phyloP scores from a whole-genome alignment of 2,329 filamentous ascomycete species.

The Fusarium sp. region DNA sequence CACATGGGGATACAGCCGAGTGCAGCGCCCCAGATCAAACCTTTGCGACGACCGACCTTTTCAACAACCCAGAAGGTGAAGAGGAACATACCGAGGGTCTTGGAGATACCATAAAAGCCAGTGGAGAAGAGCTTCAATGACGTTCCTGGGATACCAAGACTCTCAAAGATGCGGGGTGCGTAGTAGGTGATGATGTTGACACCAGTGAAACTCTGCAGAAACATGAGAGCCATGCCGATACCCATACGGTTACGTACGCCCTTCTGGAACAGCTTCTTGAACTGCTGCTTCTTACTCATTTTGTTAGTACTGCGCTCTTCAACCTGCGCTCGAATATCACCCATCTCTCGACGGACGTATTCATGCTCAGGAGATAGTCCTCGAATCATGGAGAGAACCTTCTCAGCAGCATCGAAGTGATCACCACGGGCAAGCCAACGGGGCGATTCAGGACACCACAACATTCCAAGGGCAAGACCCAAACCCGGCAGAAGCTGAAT shows the following conservation, averaged over 20 bases:
- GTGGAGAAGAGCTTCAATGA: slow-evolving; percentile 56
- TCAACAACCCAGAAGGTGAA: slow-evolving; percentile 64
- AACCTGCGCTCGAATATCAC: slow-evolving; percentile 71
- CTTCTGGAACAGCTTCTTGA: slow-evolving; percentile 55
- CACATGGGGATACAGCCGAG: slow-evolving; percentile 58
- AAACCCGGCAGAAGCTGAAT: slow-evolving; percentile 70
- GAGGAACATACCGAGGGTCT: slow-evolving; percentile 56
- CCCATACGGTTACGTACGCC: slow-evolving; percentile 55
- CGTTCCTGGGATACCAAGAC: slow-evolving; percentile 54
- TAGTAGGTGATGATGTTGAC: slow-evolving; percentile 76
- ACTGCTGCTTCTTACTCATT: slow-evolving; percentile 48
- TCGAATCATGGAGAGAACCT: slow-evolving; percentile 54
- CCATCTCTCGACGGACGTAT: slow-evolving; percentile 63
- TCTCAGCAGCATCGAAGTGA: slow-evolving; percentile 64
- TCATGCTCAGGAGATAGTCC: slow-evolving; percentile 55
- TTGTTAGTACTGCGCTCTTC: slow-evolving; percentile 59
- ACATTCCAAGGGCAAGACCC: slow-evolving; percentile 68
- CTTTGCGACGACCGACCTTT: slow-evolving; percentile 62
- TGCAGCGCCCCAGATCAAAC: slow-evolving; percentile 58
- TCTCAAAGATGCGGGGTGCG: slow-evolving; percentile 55
- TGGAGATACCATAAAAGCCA: slow-evolving; percentile 59
- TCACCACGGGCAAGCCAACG: slow-evolving; percentile 72
- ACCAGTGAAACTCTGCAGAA: slow-evolving; percentile 56
- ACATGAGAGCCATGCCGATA: slow-evolving; percentile 68
- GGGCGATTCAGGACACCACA: slow-evolving; percentile 72